Conservation (phyloP, 2,329 filamentous ascomycete genomes). For the Sclerotinia trifoliorum region DNA sequence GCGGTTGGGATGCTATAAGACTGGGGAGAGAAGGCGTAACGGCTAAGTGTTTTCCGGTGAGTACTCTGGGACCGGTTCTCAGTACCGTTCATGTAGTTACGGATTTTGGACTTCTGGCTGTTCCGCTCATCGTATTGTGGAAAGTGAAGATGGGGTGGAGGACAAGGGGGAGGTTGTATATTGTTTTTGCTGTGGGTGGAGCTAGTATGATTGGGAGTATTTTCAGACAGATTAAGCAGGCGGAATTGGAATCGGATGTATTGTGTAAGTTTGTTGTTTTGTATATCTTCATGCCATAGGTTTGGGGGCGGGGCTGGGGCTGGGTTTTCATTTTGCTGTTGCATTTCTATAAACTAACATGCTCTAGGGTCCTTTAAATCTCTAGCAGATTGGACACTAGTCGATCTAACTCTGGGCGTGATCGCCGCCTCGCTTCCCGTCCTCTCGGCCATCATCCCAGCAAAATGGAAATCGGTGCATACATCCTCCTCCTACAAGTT, state of each 20-base stretch:
- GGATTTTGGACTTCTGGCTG: slow-evolving; percentile 40
- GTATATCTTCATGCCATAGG: too few species aligned
- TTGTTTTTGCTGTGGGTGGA: slow-evolving; percentile 40
- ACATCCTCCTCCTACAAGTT: background rate
- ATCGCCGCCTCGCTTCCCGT: slow-evolving; percentile 41
- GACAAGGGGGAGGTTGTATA: slow-evolving; percentile 39
- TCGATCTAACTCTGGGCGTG: slow-evolving; percentile 41
- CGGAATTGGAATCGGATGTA: slow-evolving; percentile 13
- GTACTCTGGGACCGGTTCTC: slow-evolving; percentile 32
- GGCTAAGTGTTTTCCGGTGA: slow-evolving; percentile 9
- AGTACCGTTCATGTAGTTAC: slow-evolving; percentile 41
- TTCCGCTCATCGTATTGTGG: slow-evolving; percentile 42
- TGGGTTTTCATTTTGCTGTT: too few species aligned
- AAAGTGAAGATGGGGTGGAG: slow-evolving; percentile 38
- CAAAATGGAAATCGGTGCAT: slow-evolving; percentile 24
- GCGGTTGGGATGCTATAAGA: slow-evolving; percentile 16
- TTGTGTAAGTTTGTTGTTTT: slow-evolving; percentile 4
- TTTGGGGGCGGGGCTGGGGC: too few species aligned
- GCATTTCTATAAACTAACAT: background rate
- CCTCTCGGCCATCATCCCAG: slow-evolving; percentile 35
- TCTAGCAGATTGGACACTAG: slow-evolving; percentile 38
- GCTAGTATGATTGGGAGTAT: slow-evolving; percentile 39
- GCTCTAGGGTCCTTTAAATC: slow-evolving; percentile 29
- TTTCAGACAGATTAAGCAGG: slow-evolving; percentile 35
- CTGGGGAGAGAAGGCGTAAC: background rate